Evolutionary conservation across 768 basidiomycete species (phyloP), one percentile per base, ranked within the genome.

Genomic region (Clathrus columnatus): DNA sequence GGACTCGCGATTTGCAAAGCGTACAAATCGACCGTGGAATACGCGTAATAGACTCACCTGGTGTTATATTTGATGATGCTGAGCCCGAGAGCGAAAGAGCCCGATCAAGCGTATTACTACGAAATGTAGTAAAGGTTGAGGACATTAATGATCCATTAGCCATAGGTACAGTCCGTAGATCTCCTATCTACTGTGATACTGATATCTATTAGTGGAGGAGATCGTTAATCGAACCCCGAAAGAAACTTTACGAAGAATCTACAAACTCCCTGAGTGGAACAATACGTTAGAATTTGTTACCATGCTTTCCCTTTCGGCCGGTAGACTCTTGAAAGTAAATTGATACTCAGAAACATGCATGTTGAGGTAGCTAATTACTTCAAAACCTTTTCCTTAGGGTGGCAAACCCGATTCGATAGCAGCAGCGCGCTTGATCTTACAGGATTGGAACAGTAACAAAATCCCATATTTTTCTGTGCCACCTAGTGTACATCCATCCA

Each of bases 391-490:
- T n/a, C n/a, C n/a, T n/a, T 60, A 90, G 87, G 93, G 93, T 27
- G 95, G 95, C 48, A 86, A 91, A 0, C 94, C 95, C 1, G 92
- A 97, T 67, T 68, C 94, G 28, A 80, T 85, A 43, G 75, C 86
- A 5, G 80, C 91, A 0, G 91, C 94, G 0, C 83, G 90, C 28
- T 82, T 85, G 14, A 78, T 97, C 21, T 69, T 97, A 1, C 80
- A 75, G 48, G 93, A 99, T 65, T 99, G 95, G 94, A 97, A 97
- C 63, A 82, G 90, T 56, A 92, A 96, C 67, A 95, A 91, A 65
- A 95, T 97, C 10, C 87, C 90, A 0, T 98, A 90, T 70, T 89
- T 77, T 71, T 89, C 91, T 4, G 66, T 73, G 1, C 91, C 93
- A 7, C 93, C 95, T 0, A 64, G 73, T 7, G 66, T 89, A 1